These are phyloP conservation scores for Zygosaccharomyces pseudobailii DNA, from an alignment of 1,139 yeast genomes.

Conservation along the genomic window DNA sequence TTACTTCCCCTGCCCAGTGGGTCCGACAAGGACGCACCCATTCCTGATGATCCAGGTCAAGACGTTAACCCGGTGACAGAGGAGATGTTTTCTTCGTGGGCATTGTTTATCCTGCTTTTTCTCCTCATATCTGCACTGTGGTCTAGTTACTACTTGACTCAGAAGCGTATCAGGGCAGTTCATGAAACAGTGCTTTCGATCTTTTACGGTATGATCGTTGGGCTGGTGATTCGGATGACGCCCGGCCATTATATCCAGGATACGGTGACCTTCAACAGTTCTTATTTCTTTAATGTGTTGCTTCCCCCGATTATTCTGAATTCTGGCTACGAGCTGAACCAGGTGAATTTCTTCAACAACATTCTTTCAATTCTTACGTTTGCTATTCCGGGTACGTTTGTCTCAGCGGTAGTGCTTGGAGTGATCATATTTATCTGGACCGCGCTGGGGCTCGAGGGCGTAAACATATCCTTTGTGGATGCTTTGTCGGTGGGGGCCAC, in stretches of 20 bases:
- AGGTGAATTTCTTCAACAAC: constrained; percentile 89
- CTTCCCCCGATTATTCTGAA: constrained; percentile 95
- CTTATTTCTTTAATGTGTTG: constrained; percentile 88
- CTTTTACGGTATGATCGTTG: constrained; percentile 95
- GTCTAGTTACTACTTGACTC: constrained; percentile 92
- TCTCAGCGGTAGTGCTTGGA: constrained; percentile 87
- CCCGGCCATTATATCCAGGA: constrained; percentile 98
- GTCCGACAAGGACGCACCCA: constrained; percentile 26
- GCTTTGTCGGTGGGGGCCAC: constrained; percentile 98
- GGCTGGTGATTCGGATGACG: constrained; percentile 76
- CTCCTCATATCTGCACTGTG: constrained; percentile 84
- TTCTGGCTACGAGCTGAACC: constrained; percentile 94
- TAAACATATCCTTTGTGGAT: constrained; percentile 85
- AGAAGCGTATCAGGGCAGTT: constrained; percentile 83
- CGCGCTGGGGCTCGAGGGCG: constrained; percentile 81
- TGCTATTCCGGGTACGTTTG: constrained; percentile 96
- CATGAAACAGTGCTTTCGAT: constrained; percentile 96
- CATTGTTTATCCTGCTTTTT: constrained; percentile 77
- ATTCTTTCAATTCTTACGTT: constrained; percentile 87
- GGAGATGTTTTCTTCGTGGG: constrained; percentile 97
- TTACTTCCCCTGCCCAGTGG: constrained; percentile 19
- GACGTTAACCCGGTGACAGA: constrained; percentile 88
- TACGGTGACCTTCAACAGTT: constrained; percentile 90
- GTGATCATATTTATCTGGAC: constrained; percentile 85
- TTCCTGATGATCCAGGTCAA: constrained; percentile 35